A percentile compares a stretch with the other conserved stretches of the same genome.
Conservation (phyloP, 768 basidiomycete species). For the Boletus reticulatus region DNA sequence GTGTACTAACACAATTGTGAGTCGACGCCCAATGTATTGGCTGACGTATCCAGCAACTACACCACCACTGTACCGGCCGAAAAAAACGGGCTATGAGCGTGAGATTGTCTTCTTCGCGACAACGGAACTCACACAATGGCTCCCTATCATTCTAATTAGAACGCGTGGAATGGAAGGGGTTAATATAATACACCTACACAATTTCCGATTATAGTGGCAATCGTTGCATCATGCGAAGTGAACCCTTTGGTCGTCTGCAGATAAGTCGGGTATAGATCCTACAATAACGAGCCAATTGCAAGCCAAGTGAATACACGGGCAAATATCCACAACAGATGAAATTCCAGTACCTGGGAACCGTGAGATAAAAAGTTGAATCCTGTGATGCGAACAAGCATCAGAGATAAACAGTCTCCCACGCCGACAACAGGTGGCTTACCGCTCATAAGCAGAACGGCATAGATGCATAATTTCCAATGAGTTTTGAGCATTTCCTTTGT, state of each 20-base stretch:
- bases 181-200: slow-evolving; percentile 40
- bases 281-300: neutral
- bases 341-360: slow-evolving; percentile 52
- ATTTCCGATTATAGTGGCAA: slow-evolving; percentile 82
- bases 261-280: slow-evolving; percentile 81
- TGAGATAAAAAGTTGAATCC: slow-evolving; percentile 80
- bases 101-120: slow-evolving; percentile 7
- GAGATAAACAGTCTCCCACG: neutral
- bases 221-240: slow-evolving; percentile 52
- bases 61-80: slow-evolving; percentile 48
- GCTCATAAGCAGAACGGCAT: slow-evolving; percentile 81
- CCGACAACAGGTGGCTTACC: slow-evolving; percentile 21
- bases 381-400: slow-evolving; percentile 13
- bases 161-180: neutral
- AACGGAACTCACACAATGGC: slow-evolving; percentile 40
- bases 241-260: slow-evolving; percentile 63
- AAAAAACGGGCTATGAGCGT: neutral
- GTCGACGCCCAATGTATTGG: slow-evolving; percentile 77
- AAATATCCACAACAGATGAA: neutral
- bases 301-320: neutral
- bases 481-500: slow-evolving; percentile 70
- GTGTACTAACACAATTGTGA: slow-evolving; percentile 56
- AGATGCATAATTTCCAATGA: slow-evolving; percentile 84
- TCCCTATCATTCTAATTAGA: slow-evolving; percentile 30
- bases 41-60: slow-evolving; percentile 64